Conservation (phyloP, 441 rosid species). For the Arabidopsis hybrid region DNA sequence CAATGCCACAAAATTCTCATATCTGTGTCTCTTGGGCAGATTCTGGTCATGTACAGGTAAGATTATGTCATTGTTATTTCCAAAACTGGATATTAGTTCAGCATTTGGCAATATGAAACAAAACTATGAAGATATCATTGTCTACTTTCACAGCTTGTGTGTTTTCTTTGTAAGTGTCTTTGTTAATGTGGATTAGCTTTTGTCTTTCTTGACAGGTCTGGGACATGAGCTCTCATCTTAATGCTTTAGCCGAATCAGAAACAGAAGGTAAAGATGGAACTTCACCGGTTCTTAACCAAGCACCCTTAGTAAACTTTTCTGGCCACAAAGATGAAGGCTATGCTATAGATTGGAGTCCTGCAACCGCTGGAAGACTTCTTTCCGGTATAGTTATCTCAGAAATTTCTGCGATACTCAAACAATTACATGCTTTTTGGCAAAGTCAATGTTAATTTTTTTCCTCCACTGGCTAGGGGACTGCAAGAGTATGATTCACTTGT, state of each 20-base stretch:
- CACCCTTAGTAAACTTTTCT: conserved; percentile 71
- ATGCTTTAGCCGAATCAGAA: conserved; percentile 77
- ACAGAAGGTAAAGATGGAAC: conserved; percentile 57
- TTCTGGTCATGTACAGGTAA: conserved; percentile 90
- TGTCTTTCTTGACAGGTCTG: conserved; percentile 64
- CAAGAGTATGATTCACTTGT: conserved; percentile 77
- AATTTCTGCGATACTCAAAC: conserved; percentile 11
- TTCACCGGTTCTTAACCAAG: conserved; percentile 73
- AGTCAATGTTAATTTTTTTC: conserved; percentile 3
- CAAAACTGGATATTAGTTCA: background rate
- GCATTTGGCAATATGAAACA: background rate
- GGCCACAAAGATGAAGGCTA: conserved; percentile 98
- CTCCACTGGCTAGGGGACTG: conserved; percentile 69
- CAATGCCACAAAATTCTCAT: conserved; percentile 90
- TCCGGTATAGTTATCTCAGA: conserved; percentile 59
- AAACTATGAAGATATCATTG: background rate
- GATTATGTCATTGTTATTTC: conserved; percentile 8
- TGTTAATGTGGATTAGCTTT: background rate
- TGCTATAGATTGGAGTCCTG: conserved; percentile 95
- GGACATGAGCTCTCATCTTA: conserved; percentile 86
- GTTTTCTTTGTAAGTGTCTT: background rate
- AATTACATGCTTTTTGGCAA: conserved; percentile 17
- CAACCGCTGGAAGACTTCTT: conserved; percentile 79
- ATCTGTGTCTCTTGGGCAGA: conserved; percentile 97
- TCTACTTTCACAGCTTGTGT: background rate